Base-by-base conservation (phyloP, 306 rosid species). In the Biancaea sappan region DNA sequence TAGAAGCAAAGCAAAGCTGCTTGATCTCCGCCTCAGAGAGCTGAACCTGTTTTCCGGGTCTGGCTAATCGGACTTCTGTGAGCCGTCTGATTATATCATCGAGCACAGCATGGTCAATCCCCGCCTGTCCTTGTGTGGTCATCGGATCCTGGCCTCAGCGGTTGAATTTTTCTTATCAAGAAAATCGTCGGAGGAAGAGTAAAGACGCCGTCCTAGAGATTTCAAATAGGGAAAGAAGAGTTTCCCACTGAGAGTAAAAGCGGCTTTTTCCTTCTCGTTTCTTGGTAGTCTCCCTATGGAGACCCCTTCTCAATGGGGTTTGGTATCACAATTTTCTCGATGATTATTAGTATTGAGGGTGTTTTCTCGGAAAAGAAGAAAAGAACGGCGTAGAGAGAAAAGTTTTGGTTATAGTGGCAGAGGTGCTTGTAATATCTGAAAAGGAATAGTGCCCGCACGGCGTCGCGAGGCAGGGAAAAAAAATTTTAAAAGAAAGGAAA, bases 21-120 rank as follows among this genome's bases (percentile, higher is more conserved):
- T 87, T 94, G 97, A 94, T 94, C 89, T 94, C 98, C 0, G 89
- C 54, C 81, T 94, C 98, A 1, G 97, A 89, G 28, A 94, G 90
- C 78, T 91, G 98, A 51, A 91, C 98, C 81, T 89, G 97, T 80
- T 94, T 91, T 0, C 96, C 94, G 8, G 94, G 98, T 61, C 97
- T 78, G 34, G 96, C 85, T 25, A 87, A 83, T 73, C 97, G 86
- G 78, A 89, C 92, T 83, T 88, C 97, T 32, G 92, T 91, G 51
- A 94, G 91, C 46, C 97, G 91, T 28, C 86, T 73, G 81, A 94
- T 94, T 67, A 94, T 94, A 78, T 94, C 98, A 19, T 94, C 98
- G 4, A 94, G 86, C 32, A 91, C 82, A 59, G 82, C 88, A n/a
- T 84, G 92, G 56, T 93, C 98, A 75, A 89, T 83, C 76, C 73